Base-by-base conservation (phyloP, 495 filamentous ascomycete genomes). In the Aspergillus olivimuriae region DNA sequence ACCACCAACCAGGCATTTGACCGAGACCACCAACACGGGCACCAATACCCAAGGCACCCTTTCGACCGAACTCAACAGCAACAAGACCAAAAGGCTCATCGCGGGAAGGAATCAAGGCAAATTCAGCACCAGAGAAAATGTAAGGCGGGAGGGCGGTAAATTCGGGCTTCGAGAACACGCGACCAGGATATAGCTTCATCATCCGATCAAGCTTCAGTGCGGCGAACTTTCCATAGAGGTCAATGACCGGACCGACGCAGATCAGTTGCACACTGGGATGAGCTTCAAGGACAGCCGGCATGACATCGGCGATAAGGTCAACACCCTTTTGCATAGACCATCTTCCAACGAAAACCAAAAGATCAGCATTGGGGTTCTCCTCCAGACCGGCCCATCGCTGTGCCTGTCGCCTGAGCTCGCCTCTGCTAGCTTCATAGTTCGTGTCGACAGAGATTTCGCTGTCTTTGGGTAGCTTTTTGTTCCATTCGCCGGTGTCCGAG, bases 21-120 rank as follows among this genome's bases (percentile, higher is more conserved):
- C 84, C 84, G 22, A 89, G 69, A 19, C 84, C 84, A 42, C 73
- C 73, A n/a, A 77, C 73, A 38, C 74, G 61, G 24, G 82, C 80
- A 16, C 84, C 84, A 41, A 89, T 82, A 39, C 84, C 83, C 12
- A 89, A 69, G 11, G 84, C 85, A 32, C 84, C 84, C 57, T 88
- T 87, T 18, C 84, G 72, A 19, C 84, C 84, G 50, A 88, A 89
- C 54, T 89, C 84, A 34, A 89, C 84, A 22, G 84, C 85, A 3
- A 88, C 85, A n/a, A 89, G 62, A 21, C 85, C 85, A 49, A 89
- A 89, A 0, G 85, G 85, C 57, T 89, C 85, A 48, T 89, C 85
- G 44, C 85, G 78, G 14, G 82, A 86, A 4, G 85, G 84, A 43
- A 89, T 88, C 23, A 89, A 66, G 12, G 84, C 84, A 47, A 89